phyloP scores from a whole-genome alignment of 129 eudicot genomes.

The Arctium lappa region DNA sequence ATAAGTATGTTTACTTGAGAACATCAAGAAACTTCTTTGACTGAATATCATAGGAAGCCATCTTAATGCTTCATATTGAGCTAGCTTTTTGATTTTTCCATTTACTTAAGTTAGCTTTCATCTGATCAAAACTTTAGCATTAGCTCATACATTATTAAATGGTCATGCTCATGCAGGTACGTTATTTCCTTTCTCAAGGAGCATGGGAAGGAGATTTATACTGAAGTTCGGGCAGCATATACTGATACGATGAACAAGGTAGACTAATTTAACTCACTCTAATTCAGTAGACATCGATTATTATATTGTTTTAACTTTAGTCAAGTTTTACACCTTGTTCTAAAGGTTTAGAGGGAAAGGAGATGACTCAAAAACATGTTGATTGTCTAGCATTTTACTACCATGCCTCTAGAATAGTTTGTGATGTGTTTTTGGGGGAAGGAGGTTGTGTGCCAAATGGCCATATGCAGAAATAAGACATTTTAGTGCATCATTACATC shows the following conservation, averaged over 20 bases:
- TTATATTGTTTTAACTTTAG: background rate
- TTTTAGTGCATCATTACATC: background rate
- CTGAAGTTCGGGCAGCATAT: conserved; percentile 91
- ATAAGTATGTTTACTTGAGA: background rate
- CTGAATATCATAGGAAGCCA: background rate
- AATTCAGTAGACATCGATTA: background rate
- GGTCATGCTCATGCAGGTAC: conserved; percentile 55
- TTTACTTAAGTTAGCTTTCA: conserved; percentile 1
- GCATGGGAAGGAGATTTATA: conserved; percentile 90
- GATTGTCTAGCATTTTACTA: background rate
- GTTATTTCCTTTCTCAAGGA: conserved; percentile 81
- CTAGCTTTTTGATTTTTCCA: background rate
- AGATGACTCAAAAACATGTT: background rate
- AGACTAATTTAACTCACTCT: background rate
- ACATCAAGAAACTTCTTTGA: background rate
- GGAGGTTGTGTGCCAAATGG: background rate
- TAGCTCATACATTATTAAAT: background rate
- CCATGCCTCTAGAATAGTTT: background rate
- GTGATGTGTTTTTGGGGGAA: background rate
- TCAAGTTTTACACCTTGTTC: background rate
- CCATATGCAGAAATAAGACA: background rate
- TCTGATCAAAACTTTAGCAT: background rate
- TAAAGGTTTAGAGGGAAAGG: background rate
- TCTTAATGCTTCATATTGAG: conserved; percentile 4
- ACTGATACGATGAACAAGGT: conserved; percentile 99